These are phyloP conservation scores for Gymnopilus dilepis DNA, from an alignment of 768 basidiomycete genomes.

Conservation along the genomic window DNA sequence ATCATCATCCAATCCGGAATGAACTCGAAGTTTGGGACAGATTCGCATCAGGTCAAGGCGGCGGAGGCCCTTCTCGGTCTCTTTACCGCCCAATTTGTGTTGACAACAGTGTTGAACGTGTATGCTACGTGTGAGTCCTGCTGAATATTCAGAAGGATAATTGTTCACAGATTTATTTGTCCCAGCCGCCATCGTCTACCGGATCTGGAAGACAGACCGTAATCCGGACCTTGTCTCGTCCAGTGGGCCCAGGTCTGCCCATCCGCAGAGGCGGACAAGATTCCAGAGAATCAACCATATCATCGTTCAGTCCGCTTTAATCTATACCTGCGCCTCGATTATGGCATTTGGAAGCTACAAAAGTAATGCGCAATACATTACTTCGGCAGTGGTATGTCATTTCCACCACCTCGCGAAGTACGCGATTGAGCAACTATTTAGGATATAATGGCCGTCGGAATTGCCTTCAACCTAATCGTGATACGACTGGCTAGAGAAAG, in stretches of 20 bases:
- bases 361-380: conserved; percentile 14
- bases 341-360: conserved; percentile 15
- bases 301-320: conserved; percentile 14
- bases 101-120: conserved; percentile 11
- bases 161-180: background rate
- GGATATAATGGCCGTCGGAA: conserved; percentile 14
- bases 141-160: too few relatives aligned
- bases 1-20: conserved; percentile 10
- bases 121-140: conserved; percentile 11
- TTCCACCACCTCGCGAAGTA: too few relatives aligned
- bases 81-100: conserved; percentile 8
- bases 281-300: conserved; percentile 9
- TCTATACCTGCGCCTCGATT: conserved; percentile 7
- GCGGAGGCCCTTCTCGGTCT: background rate
- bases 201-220: conserved; percentile 8
- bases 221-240: background rate
- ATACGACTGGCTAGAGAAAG: conserved; percentile 8
- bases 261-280: background rate
- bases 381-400: conserved; percentile 9
- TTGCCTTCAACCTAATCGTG: conserved; percentile 12
- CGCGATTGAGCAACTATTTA: background rate
- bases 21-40: conserved; percentile 6
- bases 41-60: conserved; percentile 9
- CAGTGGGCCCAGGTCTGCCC: background rate
- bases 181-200: conserved; percentile 11